A percentile compares a stretch with the other conserved stretches of the same genome.
Evolutionary conservation across 176 grass and related monocot genomes (phyloP).

Genomic region (Chrysopogon serrulatus): DNA sequence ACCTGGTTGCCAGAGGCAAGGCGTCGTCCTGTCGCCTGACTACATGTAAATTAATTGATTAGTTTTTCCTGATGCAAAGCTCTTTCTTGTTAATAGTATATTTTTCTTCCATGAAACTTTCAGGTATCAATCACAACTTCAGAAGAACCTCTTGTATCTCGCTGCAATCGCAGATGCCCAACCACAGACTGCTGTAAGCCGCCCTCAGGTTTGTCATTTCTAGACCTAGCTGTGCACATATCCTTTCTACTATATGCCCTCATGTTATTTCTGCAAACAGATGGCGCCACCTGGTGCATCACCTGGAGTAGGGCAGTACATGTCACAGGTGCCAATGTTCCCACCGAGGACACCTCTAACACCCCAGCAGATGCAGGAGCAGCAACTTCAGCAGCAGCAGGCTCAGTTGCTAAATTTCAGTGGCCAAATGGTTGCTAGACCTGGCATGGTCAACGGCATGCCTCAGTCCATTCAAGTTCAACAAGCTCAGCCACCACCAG

Average conservation of each 20-base stretch:
- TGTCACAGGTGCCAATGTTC: slow-evolving; percentile 62
- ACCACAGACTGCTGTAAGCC: slow-evolving; percentile 61
- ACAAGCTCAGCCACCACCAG: slow-evolving; percentile 8
- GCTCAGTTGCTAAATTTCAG: slow-evolving; percentile 50
- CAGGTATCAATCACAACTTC: slow-evolving; percentile 97
- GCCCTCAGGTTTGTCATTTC: slow-evolving; percentile 66
- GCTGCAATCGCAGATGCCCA: slow-evolving; percentile 93
- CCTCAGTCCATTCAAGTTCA: slow-evolving; percentile 45
- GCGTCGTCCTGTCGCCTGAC: neutral
- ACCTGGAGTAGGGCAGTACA: slow-evolving; percentile 47
- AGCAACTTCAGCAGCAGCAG: slow-evolving; percentile 75
- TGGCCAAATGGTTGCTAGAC: slow-evolving; percentile 55
- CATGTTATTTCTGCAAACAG: slow-evolving; percentile 40
- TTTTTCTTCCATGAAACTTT: slow-evolving; percentile 21
- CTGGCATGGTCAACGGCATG: slow-evolving; percentile 54
- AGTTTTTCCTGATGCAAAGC: neutral
- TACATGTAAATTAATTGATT: neutral
- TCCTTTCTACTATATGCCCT: neutral
- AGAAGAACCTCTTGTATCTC: slow-evolving; percentile 92
- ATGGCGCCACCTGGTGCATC: slow-evolving; percentile 52
- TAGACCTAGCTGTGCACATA: neutral
- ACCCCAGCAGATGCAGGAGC: slow-evolving; percentile 76
- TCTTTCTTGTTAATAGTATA: neutral
- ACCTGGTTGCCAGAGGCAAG: neutral
- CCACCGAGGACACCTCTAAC: slow-evolving; percentile 68